Percentiles rank a stretch among this genome's conserved stretches.
Conservation (phyloP, 2,329 filamentous ascomycete species). For the Monosporascus sp. region DNA sequence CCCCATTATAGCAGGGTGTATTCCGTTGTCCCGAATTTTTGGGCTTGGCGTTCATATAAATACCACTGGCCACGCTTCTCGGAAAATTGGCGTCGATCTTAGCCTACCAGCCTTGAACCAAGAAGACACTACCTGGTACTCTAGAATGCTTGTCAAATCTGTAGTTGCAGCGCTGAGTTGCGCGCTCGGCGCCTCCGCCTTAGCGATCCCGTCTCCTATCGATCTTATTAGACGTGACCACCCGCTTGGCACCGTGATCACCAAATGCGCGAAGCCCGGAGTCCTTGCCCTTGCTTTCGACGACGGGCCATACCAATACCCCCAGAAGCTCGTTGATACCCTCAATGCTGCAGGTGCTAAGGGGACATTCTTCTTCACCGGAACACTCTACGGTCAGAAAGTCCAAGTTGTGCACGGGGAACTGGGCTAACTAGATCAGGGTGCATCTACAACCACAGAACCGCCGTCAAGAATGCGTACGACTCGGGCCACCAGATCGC, state of each 20-base stretch:
- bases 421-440: slow-evolving; percentile 9
- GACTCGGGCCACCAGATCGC: slow-evolving; percentile 48
- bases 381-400: slow-evolving; percentile 38
- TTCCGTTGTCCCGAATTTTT: not conserved
- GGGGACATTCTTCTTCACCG: slow-evolving; percentile 50
- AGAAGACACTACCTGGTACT: not conserved
- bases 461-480: slow-evolving; percentile 49
- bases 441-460: slow-evolving; percentile 44
- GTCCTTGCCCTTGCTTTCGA: slow-evolving; percentile 49
- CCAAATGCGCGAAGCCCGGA: slow-evolving; percentile 37
- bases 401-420: slow-evolving; percentile 1
- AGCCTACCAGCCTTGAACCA: not conserved
- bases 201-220: slow-evolving; percentile 32
- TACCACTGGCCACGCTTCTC: not conserved
- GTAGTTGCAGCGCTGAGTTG: slow-evolving; percentile 16
- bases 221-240: slow-evolving; percentile 36
- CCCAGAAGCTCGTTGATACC: slow-evolving; percentile 43
- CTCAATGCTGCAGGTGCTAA: slow-evolving; percentile 43
- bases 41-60: not conserved
- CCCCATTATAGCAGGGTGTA: not conserved
- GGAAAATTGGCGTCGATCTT: not conserved
- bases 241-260: slow-evolving; percentile 38
- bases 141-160: slow-evolving; percentile 22
- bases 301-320: slow-evolving; percentile 48
- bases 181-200: slow-evolving; percentile 22